Evolutionary conservation across 1,139 yeast species (phyloP).

Genomic region (Saccharomyces hybrid): DNA sequence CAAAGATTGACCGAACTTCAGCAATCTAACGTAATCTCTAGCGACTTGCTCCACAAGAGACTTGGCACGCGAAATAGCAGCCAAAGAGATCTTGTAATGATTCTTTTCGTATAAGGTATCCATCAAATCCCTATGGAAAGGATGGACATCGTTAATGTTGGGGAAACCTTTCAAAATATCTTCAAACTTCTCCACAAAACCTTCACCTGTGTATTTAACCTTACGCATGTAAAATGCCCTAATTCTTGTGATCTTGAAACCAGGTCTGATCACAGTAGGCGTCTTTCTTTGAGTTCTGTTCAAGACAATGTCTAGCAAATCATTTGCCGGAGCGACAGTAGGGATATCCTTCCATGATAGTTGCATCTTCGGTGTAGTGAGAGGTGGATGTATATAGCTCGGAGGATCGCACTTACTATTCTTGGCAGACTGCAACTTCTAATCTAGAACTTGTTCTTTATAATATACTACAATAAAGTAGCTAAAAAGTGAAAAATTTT

Average conservation of each 20-base stretch:
- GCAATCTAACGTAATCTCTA: slow-evolving; percentile 85
- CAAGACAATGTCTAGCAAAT: slow-evolving; percentile 89
- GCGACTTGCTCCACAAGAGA: slow-evolving; percentile 91
- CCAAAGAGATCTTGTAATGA: slow-evolving; percentile 94
- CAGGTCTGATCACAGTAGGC: slow-evolving; percentile 95
- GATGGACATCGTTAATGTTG: slow-evolving; percentile 93
- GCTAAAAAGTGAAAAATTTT: background rate
- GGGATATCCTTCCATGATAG: slow-evolving; percentile 98
- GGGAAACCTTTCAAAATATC: slow-evolving; percentile 87
- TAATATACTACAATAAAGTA: background rate
- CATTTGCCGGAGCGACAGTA: slow-evolving; percentile 84
- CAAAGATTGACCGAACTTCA: slow-evolving; percentile 93
- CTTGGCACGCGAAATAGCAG: slow-evolving; percentile 90
- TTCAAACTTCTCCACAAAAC: slow-evolving; percentile 84
- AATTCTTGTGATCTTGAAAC: slow-evolving; percentile 92
- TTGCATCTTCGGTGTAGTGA: slow-evolving; percentile 53
- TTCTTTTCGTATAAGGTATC: slow-evolving; percentile 96
- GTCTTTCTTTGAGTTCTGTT: slow-evolving; percentile 97
- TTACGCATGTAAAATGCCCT: slow-evolving; percentile 98
- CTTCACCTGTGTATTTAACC: slow-evolving; percentile 92
- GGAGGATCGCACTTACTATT: background rate
- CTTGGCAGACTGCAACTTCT: background rate
- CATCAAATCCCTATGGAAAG: slow-evolving; percentile 95
- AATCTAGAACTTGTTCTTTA: slow-evolving; percentile 5
- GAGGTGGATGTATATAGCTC: background rate